Evolutionary conservation across 78 protist species (phyloP).

Genomic region (Ministeria vibrans): DNA sequence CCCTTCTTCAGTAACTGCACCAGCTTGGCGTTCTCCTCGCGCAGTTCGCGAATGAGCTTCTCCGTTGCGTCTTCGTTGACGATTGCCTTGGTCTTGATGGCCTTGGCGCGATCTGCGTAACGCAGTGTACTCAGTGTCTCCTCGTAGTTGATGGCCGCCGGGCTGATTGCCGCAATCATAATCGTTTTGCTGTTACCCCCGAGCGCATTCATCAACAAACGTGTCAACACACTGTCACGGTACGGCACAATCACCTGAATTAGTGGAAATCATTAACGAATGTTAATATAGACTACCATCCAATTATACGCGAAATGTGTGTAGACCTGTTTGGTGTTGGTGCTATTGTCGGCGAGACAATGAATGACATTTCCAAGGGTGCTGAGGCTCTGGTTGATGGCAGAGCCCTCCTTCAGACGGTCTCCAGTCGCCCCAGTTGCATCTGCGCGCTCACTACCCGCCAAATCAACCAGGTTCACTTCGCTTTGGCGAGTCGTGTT

Average conservation of each 20-base stretch:
- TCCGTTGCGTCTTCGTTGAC: constrained; percentile 72
- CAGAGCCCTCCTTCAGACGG: constrained; percentile 45
- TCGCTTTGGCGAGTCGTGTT: too few species aligned
- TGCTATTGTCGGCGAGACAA: constrained; percentile 33
- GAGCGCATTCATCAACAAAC: constrained; percentile 34
- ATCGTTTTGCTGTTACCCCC: constrained; percentile 58
- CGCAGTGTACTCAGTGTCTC: constrained; percentile 86
- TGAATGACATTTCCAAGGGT: constrained; percentile 51
- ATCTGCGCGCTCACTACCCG: constrained; percentile 57
- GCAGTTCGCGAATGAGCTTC: constrained; percentile 47
- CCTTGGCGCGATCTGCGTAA: constrained; percentile 73
- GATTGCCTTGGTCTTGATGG: constrained; percentile 68
- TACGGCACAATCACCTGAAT: constrained; percentile 69
- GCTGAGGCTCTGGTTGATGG: constrained; percentile 52
- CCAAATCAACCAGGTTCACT: constrained; percentile 26
- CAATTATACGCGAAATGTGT: too few species aligned
- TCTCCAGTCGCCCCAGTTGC: constrained; percentile 49
- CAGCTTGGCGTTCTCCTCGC: constrained; percentile 26
- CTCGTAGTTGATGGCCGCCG: constrained; percentile 61
- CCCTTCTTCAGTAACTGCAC: background rate
- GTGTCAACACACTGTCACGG: constrained; percentile 84
- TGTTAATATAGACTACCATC: too few species aligned
- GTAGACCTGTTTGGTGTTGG: too few species aligned
- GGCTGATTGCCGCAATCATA: constrained; percentile 71
- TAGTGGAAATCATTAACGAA: too few species aligned